Evolutionary conservation across 257 asterid species (phyloP).

Genomic region (Lantana camara): DNA sequence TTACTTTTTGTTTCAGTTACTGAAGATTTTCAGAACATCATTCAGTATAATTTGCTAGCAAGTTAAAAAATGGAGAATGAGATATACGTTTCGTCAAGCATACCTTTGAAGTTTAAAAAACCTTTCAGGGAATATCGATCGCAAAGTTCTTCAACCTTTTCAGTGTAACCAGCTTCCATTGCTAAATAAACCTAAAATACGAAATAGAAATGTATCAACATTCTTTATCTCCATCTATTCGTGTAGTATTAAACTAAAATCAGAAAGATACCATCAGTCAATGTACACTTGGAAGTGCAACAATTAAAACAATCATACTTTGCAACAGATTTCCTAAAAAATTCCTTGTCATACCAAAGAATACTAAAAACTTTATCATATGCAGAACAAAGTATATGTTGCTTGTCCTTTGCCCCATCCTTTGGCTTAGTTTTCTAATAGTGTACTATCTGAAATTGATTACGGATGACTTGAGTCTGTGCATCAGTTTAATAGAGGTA

Average conservation of each 20-base stretch:
- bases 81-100: constrained; percentile 25
- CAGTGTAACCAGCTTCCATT: constrained; percentile 93
- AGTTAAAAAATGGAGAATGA: constrained; percentile 18
- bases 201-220: constrained; percentile 12
- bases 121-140: constrained; percentile 76
- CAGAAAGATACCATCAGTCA: constrained; percentile 13
- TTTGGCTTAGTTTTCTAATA: background rate
- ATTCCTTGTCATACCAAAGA: constrained; percentile 6
- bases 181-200: constrained; percentile 83
- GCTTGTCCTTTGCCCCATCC: background rate
- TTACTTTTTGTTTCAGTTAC: constrained; percentile 2
- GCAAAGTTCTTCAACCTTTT: constrained; percentile 95
- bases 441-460: constrained; percentile 2
- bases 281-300: constrained; percentile 15
- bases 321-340: background rate
- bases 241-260: background rate
- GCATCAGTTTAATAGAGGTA: constrained; percentile 15
- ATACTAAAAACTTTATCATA: background rate
- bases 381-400: background rate
- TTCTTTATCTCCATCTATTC: constrained; percentile 10
- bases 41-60: background rate
- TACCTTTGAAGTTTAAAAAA: constrained; percentile 68
- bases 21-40: constrained; percentile 1
- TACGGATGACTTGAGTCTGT: constrained; percentile 12
- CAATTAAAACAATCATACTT: constrained; percentile 2